Evolutionary conservation across 306 rosid species (phyloP).

Genomic region (Amphicarpaea edgeworthii): DNA sequence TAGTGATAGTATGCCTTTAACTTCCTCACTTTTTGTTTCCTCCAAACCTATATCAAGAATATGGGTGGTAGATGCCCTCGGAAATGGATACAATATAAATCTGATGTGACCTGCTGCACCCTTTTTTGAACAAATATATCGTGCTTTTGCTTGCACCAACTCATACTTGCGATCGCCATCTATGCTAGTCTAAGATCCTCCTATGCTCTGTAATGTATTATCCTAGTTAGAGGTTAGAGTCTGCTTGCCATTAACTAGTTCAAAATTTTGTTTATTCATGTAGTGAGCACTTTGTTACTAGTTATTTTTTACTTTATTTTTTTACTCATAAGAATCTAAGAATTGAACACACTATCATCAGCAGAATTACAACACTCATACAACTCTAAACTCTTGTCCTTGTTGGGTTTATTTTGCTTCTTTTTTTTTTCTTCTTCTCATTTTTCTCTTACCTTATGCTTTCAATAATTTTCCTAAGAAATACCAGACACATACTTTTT

Average conservation of each 20-base stretch:
- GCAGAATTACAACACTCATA: too few relatives aligned
- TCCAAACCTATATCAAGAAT: background rate
- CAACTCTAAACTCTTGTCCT: too few relatives aligned
- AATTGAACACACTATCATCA: too few relatives aligned
- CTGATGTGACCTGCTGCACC: background rate
- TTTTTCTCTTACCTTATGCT: background rate
- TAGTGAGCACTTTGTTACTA: too few relatives aligned
- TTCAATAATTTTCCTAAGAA: background rate
- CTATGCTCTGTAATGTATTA: background rate
- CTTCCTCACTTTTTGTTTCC: background rate
- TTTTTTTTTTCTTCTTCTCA: too few relatives aligned
- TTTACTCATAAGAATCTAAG: too few relatives aligned
- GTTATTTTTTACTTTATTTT: too few relatives aligned
- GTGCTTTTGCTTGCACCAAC: background rate
- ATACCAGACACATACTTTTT: background rate
- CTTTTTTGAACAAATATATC: background rate
- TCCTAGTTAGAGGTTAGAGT: background rate
- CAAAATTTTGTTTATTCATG: too few relatives aligned
- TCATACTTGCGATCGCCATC: background rate
- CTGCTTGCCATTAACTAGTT: background rate
- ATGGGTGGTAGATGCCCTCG: conserved; percentile 2
- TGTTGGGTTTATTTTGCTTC: too few relatives aligned
- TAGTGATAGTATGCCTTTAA: background rate
- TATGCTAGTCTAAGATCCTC: background rate
- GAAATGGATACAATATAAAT: conserved; percentile 1